Conservation (phyloP, 768 basidiomycete species). For the Guyanaporus albipodus region DNA sequence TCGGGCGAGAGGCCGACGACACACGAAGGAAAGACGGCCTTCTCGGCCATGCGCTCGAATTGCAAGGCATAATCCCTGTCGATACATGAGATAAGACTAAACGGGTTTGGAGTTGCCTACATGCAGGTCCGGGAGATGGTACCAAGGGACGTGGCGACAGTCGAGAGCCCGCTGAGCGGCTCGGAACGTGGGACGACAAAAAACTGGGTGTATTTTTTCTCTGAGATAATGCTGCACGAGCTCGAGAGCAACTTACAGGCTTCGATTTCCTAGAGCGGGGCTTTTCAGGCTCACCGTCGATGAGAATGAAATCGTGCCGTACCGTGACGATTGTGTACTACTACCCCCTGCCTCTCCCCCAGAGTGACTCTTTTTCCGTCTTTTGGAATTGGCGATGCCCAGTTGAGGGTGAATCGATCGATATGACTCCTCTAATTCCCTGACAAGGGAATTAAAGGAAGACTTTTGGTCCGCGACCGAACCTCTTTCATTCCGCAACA, state of each 20-base stretch:
- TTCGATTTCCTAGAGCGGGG: slow-evolving; percentile 2
- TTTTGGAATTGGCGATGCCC: background rate
- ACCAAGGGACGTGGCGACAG: slow-evolving; percentile 4
- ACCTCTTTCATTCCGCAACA: slow-evolving; percentile 9
- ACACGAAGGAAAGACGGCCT: background rate
- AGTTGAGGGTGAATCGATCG: background rate
- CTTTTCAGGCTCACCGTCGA: background rate
- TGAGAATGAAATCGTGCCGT: background rate
- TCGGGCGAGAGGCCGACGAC: background rate
- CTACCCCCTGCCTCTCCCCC: background rate
- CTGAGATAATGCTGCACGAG: background rate
- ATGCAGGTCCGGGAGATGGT: background rate
- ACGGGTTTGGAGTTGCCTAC: background rate
- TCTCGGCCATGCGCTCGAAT: slow-evolving; percentile 5
- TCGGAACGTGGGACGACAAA: background rate
- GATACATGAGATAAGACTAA: background rate
- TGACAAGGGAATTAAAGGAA: slow-evolving; percentile 7
- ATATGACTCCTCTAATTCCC: slow-evolving; percentile 10
- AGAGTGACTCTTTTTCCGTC: background rate
- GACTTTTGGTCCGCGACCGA: slow-evolving; percentile 5
- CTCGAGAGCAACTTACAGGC: slow-evolving; percentile 2
- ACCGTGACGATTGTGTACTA: background rate
- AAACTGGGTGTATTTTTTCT: background rate
- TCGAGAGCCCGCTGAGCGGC: slow-evolving; percentile 1
- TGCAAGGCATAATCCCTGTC: slow-evolving; percentile 6